Base-by-base conservation (phyloP, 148 eudicot genomes). In the Drosera capensis region DNA sequence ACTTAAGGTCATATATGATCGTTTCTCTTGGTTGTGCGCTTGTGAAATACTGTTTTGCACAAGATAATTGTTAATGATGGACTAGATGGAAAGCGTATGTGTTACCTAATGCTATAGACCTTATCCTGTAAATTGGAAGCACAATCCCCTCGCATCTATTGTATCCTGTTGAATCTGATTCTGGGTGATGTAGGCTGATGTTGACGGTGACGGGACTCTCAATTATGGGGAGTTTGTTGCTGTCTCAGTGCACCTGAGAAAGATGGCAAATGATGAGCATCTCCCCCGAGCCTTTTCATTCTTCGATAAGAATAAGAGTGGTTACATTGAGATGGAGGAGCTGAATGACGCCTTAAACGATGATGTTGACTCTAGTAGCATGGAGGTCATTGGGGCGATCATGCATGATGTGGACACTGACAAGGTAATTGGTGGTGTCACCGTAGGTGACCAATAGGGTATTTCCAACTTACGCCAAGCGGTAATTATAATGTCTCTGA, bases 261-360 rank as follows among this genome's bases (percentile, higher is more conserved):
- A 41, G 47, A 63, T 63, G 61, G 68, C 54, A 15, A 51, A 52
- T 18, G 73, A 68, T 16, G 65, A 63, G 14, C 65, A 68, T 49
- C 55, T 68, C 8, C 65, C 54, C 24, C 58, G 63, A 44, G 68
- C 73, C 1, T 68, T 68, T 55, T 40, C 51, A 0, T 68, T 63
- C 31, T 68, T 68, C 12, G 73, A 63, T 54, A 44, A 43, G 36
- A 50, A 63, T 48, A 5, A 35, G 40, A 63, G 55, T 13, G 73
- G 68, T 20, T 68, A 54, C 43, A 68, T 68, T 20, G 73, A 68
- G 35, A 55, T 63, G 11, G 73, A 68, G 21, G 73, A 68, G 62
- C 43, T 68, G 17, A 54, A 62, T 21, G 34, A 58, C 17, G 65
- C 65, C 18, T 28, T 68, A 47, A 56, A 58, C 18, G 73, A 63